Base-by-base conservation (phyloP, 352 stramenopile species). In the Pythium angustatum region DNA sequence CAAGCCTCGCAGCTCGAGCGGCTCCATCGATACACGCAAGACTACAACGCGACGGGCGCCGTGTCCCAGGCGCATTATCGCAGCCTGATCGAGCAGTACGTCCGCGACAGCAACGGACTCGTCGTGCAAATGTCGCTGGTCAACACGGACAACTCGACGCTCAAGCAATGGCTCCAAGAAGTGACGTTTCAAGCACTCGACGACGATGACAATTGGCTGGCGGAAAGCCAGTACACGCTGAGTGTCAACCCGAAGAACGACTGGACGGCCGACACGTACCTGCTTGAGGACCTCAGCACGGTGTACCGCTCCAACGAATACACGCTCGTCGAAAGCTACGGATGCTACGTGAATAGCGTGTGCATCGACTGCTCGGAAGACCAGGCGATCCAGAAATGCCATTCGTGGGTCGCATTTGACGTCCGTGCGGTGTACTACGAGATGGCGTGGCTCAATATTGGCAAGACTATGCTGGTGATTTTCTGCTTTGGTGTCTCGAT, bases 401-500 rank as follows among this genome's bases (percentile, higher is more conserved):
- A 90, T 57, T 91, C 85, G 0, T 68, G 66, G 34, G 89, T 94
- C 5, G 78, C 73, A 11, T 97, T 87, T 62, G 88, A 97, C 53
- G 90, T 91, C 7, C 80, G 77, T 8, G 60, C 62, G 17, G 75
- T 78, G 47, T 67, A 71, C 24, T 68, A 66, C 11, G 77, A 65
- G 17, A 65, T 73, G 0, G 73, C 79, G 2, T 72, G 84, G 33
- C 68, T 94, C 44, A 93, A 86, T 49, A 93, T 98, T 28, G 75
- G 71, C 51, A 95, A 94, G 69, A 97, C 90, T 6, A 70, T 96
- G 5, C 73, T 97, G 2, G 85, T 97, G 43, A 96, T 97, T 67
- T 87, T 98, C 52, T 94, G 97, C 40, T 87, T 98, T 45, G 80
- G 79, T 24, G 81, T 96, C 8, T 93, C 90, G 26, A 95, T 97